Conservation (phyloP, 768 basidiomycete species). For the Ephemerocybe angulata region DNA sequence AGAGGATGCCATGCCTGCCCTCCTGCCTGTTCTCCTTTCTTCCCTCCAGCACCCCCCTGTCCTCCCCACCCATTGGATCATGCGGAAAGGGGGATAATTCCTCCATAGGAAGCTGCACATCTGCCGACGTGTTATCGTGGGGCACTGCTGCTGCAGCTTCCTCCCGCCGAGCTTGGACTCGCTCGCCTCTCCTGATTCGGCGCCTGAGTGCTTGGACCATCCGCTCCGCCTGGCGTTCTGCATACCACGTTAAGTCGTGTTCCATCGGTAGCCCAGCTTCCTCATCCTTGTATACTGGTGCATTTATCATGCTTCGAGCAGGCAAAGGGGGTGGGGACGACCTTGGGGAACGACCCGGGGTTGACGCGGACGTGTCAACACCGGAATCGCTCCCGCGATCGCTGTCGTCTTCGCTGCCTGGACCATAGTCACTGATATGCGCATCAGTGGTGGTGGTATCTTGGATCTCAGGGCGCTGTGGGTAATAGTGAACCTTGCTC, state of each 20-base stretch:
- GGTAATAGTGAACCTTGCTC: slow-evolving; percentile 7
- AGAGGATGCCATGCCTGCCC: background rate
- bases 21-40: background rate
- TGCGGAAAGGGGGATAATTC: no score
- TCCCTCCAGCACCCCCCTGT: no score
- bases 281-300: background rate
- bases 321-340: background rate
- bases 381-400: background rate
- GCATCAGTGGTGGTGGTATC: no score
- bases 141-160: no score
- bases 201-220: background rate
- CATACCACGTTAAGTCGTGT: background rate
- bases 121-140: no score
- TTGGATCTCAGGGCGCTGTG: no score
- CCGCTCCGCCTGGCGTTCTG: background rate
- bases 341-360: no score
- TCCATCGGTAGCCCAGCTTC: background rate
- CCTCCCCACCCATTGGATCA: no score
- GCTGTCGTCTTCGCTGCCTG: background rate
- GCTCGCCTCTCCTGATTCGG: background rate
- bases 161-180: background rate
- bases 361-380: no score
- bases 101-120: no score
- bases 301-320: background rate
- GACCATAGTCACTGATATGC: background rate